Base-by-base conservation (phyloP, 768 basidiomycete genomes). In the Lactarius tabidus region DNA sequence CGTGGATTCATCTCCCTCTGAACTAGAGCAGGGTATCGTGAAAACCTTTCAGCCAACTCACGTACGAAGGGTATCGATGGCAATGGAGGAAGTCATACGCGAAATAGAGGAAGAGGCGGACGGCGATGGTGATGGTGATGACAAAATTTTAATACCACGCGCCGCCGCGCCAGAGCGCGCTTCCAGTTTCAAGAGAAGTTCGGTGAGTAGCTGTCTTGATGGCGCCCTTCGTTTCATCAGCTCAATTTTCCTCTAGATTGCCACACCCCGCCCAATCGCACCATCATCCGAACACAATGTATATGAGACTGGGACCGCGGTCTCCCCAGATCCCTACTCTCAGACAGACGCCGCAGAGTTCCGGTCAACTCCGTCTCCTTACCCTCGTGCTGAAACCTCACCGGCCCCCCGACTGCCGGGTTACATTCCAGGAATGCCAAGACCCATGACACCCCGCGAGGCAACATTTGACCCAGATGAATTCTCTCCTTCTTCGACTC, bases 371-470 rank as follows among this genome's bases (percentile, higher is more conserved):
- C 88, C 88, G 51, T 78, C 86, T 28, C 86, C 87, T 31, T 79
- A 76, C 54, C 75, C 76, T 65, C 77, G 84, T 54, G 83, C 84
- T 52, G 84, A 78, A 17, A 74, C 75, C n/a, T 83, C 82, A 35
- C 82, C 82, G 36, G 75, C 76, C 0, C 80, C 82, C 51, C 80
- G 84, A 45, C 72, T 91, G 26, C 91, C 92, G 61, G 92, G 92
- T 17, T 94, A 94, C 75, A 86, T 92, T 63, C 92, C 92, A 28
- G 92, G 92, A 14, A 94, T 94, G 92, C 89, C 90, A 26, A 80
- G 92, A 48, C 92, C 92, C 20, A 92, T 93, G 89, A 93, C 92
- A 7, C 92, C 92, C n/a, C 87, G 85, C 62, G 89, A 91, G 68
- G 70, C 77, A 7, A 77, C 82, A 36, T 78, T 79, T 62, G 92